These are phyloP conservation scores for Fusarium pseudograminearum DNA, from an alignment of 2,329 filamentous ascomycete genomes.

Conservation along the genomic window DNA sequence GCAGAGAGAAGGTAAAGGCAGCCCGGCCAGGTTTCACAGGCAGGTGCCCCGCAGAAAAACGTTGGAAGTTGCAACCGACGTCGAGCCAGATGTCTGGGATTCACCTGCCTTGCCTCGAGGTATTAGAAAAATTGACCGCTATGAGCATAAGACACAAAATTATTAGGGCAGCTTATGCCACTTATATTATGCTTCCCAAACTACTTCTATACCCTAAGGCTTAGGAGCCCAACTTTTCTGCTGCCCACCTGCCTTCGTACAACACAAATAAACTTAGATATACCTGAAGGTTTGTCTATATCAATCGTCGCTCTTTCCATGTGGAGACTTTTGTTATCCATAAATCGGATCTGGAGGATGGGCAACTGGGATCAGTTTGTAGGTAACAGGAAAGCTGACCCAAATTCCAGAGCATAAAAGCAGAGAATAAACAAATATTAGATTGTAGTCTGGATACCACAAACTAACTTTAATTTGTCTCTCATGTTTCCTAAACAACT, in stretches of 20 bases:
- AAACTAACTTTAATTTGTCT: not conserved
- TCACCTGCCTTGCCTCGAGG: no score
- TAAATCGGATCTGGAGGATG: not conserved
- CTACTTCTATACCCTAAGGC: no score
- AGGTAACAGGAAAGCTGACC: not conserved
- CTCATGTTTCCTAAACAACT: not conserved
- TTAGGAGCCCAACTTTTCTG: no score
- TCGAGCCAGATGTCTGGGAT: not conserved
- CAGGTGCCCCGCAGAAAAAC: constrained; percentile 15
- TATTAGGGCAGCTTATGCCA: no score
- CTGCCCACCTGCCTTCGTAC: no score
- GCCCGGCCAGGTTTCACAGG: not conserved
- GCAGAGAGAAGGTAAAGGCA: not conserved
- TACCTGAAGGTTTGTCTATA: not conserved
- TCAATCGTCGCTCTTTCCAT: not conserved
- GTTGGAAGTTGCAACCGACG: not conserved
- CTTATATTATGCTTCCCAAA: no score
- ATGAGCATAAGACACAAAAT: no score
- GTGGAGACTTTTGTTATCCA: constrained; percentile 6
- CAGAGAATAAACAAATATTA: not conserved
- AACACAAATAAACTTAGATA: not conserved
- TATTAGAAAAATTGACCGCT: no score
- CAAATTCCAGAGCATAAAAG: fast-evolving
- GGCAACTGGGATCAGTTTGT: not conserved
- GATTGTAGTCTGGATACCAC: not conserved